Conservation (phyloP, 2,329 filamentous ascomycete genomes). For the Stylonectria norvegica region DNA sequence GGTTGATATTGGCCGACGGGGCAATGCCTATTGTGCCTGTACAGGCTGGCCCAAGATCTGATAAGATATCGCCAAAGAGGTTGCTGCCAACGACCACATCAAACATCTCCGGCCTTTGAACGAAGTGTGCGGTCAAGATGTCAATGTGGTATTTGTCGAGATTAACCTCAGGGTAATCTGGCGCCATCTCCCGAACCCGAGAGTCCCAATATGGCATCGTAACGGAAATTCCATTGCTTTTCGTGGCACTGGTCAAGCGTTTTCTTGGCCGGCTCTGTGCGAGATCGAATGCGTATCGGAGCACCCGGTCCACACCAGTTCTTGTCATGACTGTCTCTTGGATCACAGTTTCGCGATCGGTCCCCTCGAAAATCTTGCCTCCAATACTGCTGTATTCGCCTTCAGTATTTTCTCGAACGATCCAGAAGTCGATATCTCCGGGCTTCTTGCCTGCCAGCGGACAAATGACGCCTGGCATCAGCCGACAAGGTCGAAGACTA, state of each 20-base stretch:
- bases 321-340: constrained; percentile 63
- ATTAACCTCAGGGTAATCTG: constrained; percentile 55
- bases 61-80: constrained; percentile 64
- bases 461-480: constrained; percentile 57
- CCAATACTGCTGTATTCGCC: constrained; percentile 66
- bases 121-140: constrained; percentile 63
- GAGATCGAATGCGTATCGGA: constrained; percentile 62
- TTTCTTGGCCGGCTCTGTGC: constrained; percentile 56
- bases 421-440: constrained; percentile 64
- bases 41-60: constrained; percentile 66
- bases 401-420: constrained; percentile 64
- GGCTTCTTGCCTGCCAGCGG: constrained; percentile 51
- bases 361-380: constrained; percentile 57
- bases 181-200: constrained; percentile 51
- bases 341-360: constrained; percentile 57
- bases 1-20: constrained; percentile 66
- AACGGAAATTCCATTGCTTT: constrained; percentile 64
- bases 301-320: constrained; percentile 56
- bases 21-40: constrained; percentile 72
- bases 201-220: constrained; percentile 69
- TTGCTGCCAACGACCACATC: constrained; percentile 66
- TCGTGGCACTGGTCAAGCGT: constrained; percentile 62
- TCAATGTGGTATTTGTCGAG: constrained; percentile 66
- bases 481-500: constrained; percentile 62
- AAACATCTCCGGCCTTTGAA: constrained; percentile 54